phyloP scores from a whole-genome alignment of 306 rosid genomes.

The Casuarina equisetifolia region DNA sequence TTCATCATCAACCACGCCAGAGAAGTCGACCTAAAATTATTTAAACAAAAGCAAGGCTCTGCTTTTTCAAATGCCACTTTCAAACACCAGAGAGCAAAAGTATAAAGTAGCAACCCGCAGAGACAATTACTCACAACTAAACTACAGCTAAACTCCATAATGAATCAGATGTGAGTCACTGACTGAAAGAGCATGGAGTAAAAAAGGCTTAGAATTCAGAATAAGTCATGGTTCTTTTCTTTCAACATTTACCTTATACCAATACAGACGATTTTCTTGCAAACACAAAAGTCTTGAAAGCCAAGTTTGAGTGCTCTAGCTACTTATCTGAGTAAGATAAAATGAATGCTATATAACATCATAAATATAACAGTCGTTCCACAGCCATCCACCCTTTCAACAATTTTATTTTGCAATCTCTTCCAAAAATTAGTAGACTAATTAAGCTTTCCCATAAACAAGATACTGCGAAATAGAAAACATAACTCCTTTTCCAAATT shows the following conservation, averaged over 20 bases:
- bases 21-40: slow-evolving; percentile 75
- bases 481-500: not conserved
- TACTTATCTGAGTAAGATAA: not conserved
- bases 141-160: not conserved
- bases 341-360: not conserved
- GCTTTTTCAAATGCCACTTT: not conserved
- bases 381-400: not conserved
- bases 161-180: not conserved
- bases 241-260: not conserved
- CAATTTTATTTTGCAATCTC: not conserved
- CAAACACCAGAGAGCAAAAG: not conserved
- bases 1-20: slow-evolving; percentile 76
- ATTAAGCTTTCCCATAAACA: not conserved
- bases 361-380: not conserved
- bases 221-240: not conserved
- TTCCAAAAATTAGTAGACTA: not conserved
- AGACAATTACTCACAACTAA: not conserved
- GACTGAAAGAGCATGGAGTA: not conserved
- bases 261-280: not conserved
- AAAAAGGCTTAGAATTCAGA: not conserved
- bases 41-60: not conserved
- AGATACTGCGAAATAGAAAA: not conserved
- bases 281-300: not conserved
- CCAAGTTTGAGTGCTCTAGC: not conserved
- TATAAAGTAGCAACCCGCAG: not conserved